Evolutionary conservation across 108 stramenopile genomes (phyloP).

Genomic region (Cyclotella atomus): DNA sequence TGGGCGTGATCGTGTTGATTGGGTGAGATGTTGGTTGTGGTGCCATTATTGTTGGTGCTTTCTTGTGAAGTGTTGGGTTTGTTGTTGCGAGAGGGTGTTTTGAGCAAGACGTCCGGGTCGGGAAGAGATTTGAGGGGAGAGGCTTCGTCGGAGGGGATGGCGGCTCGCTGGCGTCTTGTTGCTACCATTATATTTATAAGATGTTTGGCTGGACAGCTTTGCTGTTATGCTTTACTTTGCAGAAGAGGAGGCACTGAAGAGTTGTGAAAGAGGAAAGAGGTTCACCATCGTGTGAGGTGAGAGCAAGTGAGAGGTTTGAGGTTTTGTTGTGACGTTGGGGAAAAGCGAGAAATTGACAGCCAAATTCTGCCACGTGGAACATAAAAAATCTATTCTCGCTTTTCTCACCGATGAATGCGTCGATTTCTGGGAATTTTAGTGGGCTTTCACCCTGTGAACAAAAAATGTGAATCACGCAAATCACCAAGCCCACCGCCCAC

Average conservation of each 20-base stretch:
- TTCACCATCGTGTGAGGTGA: too few species aligned
- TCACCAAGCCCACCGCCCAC: neutral
- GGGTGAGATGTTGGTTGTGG: neutral
- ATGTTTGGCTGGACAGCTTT: too few species aligned
- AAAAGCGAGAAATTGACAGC: neutral
- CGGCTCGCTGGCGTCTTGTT: conserved; percentile 29
- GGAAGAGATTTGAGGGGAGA: conserved; percentile 16
- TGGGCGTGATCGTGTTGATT: conserved; percentile 36
- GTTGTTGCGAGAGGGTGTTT: conserved; percentile 7
- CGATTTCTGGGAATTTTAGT: too few species aligned
- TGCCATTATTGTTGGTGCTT: neutral
- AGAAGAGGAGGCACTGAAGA: too few species aligned
- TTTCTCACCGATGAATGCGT: too few species aligned
- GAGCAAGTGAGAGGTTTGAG: too few species aligned
- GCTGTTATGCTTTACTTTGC: too few species aligned
- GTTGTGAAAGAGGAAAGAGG: too few species aligned
- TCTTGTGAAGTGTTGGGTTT: conserved; percentile 1
- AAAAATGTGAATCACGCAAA: too few species aligned
- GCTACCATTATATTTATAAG: conserved; percentile 15
- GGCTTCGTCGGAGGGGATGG: conserved; percentile 1
- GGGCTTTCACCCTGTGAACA: too few species aligned
- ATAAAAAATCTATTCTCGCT: too few species aligned
- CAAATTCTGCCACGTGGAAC: too few species aligned
- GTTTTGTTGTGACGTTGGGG: neutral
- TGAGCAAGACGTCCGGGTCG: neutral